Percentiles rank a stretch among this genome's conserved stretches.
These are phyloP conservation scores for Pythium aquatile DNA, from an alignment of 352 stramenopile genomes.

Conservation along the genomic window DNA sequence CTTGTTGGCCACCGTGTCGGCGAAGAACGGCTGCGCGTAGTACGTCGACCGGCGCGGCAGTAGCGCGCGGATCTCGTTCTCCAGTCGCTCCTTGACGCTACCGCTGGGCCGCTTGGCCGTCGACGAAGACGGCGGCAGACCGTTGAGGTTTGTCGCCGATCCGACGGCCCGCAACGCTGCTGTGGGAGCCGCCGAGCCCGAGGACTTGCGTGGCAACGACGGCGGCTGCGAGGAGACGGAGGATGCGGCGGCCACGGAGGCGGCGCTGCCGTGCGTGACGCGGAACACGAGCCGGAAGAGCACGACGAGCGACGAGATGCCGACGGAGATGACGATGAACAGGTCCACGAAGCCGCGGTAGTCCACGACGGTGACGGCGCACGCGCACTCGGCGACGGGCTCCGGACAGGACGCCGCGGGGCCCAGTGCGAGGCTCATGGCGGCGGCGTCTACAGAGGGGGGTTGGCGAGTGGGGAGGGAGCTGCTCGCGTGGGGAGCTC, in stretches of 20 bases:
- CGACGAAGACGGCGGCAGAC: constrained; percentile 3
- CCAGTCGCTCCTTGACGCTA: constrained; percentile 63
- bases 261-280: constrained; percentile 4
- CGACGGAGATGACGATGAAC: constrained; percentile 65
- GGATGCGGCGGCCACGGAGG: constrained; percentile 1
- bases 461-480: not conserved
- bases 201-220: not conserved
- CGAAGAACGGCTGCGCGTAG: constrained; percentile 78
- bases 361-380: constrained; percentile 4
- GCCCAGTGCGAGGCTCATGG: not conserved
- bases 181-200: not conserved
- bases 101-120: constrained; percentile 14
- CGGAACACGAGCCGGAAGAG: constrained; percentile 67
- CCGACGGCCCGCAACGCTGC: not conserved
- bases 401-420: not conserved
- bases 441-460: not conserved
- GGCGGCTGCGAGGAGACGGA: not conserved
- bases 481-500: not conserved
- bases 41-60: constrained; percentile 67
- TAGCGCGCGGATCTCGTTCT: constrained; percentile 53
- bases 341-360: constrained; percentile 54
- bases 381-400: constrained; percentile 5
- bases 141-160: constrained; percentile 4
- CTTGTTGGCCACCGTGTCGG: constrained; percentile 70
- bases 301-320: constrained; percentile 58